phyloP scores from a whole-genome alignment of 2,329 filamentous ascomycete genomes.

The Pseudomassariella vexata region DNA sequence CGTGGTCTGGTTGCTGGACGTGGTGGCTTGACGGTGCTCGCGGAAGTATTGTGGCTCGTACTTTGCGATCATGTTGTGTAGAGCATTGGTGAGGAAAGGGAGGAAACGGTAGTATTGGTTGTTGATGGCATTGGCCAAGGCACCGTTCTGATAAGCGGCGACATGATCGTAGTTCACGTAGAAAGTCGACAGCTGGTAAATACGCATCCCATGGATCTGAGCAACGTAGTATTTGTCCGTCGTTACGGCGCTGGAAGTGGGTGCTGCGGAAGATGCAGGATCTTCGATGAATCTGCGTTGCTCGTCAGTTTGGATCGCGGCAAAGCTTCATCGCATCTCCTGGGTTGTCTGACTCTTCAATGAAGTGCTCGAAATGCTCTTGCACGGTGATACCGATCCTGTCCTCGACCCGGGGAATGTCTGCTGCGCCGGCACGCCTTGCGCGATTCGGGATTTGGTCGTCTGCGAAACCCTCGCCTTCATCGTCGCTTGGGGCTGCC shows the following conservation, averaged over 20 bases:
- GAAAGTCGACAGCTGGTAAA: conserved; percentile 72
- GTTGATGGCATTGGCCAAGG: conserved; percentile 79
- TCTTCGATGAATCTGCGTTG: conserved; percentile 59
- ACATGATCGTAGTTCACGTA: conserved; percentile 88
- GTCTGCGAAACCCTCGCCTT: conserved; percentile 57
- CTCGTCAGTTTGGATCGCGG: conserved; percentile 4
- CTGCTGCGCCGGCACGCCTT: conserved; percentile 39
- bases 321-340: too few species aligned
- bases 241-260: conserved; percentile 63
- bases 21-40: conserved; percentile 80
- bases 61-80: conserved; percentile 92
- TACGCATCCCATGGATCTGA: conserved; percentile 72
- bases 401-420: conserved; percentile 69
- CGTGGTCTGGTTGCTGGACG: conserved; percentile 65
- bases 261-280: conserved; percentile 54
- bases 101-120: conserved; percentile 92
- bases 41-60: conserved; percentile 92
- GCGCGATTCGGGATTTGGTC: conserved; percentile 53
- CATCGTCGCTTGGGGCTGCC: conserved; percentile 56
- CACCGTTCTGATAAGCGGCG: conserved; percentile 67
- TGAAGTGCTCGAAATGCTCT: conserved; percentile 71
- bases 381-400: conserved; percentile 69
- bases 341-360: conserved; percentile 57
- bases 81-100: conserved; percentile 79
- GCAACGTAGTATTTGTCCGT: conserved; percentile 82